Evolutionary conservation across 2,329 filamentous ascomycete species (phyloP), one percentile per base, ranked within the genome.

Genomic region (Verticillium albo-atrum): DNA sequence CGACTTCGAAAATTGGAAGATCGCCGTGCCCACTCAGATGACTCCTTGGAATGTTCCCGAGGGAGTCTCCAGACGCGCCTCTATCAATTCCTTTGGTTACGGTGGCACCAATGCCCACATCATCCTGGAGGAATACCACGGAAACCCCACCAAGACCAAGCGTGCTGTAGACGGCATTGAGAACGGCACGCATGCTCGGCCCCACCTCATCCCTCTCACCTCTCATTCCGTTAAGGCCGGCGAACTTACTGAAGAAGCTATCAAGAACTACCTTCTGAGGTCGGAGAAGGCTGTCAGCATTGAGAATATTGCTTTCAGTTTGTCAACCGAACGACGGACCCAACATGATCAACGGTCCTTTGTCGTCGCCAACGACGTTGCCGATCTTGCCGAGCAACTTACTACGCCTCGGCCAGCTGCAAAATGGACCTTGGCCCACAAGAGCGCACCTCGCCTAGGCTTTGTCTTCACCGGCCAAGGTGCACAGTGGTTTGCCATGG

Each of bases 31-130:
- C 9, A 55, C 27, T n/a, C 27, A 59, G 37, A 47, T 51, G 32
- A 52, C 37, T 20, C 20, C 37, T 5, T 59, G 58, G 58, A 23
- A 55, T 30, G 58, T 58, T 20, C 59, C 58, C 3, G 32, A 58
- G 3, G 60, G 59, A 12, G 52, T 50, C 17, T 26, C 51, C 4
- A 56, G 62, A 9, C 65, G 68, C 15, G 65, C 61, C n/a, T 69
- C 64, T 54, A 65, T 77, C 26, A 77, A 74, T 62, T 69, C 65
- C 14, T 77, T 74, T 57, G 75, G 75, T 0, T 73, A 67, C 59
- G 75, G 75, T 3, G 74, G 75, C 6, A 65, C 69, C 14, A 77
- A 77, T 56, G 68, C 66, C 2, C 72, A 76, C 47, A 65, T 68
- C 15, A 63, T 71, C 20, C 17, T 71, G 0, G 71, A 72, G 12